These are phyloP conservation scores for Silene latifolia DNA, from an alignment of 148 eudicot genomes.

Conservation along the genomic window DNA sequence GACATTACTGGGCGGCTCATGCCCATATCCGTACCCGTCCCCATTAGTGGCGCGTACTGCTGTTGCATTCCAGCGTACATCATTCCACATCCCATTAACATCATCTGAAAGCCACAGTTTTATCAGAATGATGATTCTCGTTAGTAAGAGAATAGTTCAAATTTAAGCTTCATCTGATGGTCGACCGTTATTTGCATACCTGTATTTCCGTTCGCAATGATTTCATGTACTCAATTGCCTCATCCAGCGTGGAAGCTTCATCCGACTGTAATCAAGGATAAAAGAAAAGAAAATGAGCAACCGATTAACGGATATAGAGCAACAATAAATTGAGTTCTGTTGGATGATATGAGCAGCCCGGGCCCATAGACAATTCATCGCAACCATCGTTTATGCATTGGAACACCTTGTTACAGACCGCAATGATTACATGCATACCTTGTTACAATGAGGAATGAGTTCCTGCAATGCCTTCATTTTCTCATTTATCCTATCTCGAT, in stretches of 20 bases:
- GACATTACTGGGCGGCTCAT: constrained; percentile 37
- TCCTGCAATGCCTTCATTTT: constrained; percentile 84
- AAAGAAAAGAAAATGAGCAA: no score
- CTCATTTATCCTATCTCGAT: constrained; percentile 84
- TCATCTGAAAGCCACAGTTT: constrained; percentile 45
- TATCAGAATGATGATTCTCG: no score
- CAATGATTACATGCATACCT: constrained; percentile 34
- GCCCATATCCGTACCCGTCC: constrained; percentile 22
- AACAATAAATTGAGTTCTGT: no score
- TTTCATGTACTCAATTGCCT: constrained; percentile 77
- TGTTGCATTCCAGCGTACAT: constrained; percentile 80
- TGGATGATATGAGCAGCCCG: no score
- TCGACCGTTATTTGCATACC: constrained; percentile 31
- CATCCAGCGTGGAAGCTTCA: constrained; percentile 86
- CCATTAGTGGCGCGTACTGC: constrained; percentile 31
- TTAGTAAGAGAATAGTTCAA: no score
- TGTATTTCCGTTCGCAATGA: constrained; percentile 76
- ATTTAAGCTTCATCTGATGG: no score
- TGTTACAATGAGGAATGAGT: constrained; percentile 80
- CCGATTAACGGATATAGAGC: no score
- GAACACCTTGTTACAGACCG: not conserved
- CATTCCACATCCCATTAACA: constrained; percentile 81
- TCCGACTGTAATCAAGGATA: constrained; percentile 47
- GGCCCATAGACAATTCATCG: not conserved
- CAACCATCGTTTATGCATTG: no score